phyloP scores from a whole-genome alignment of 2,329 filamentous ascomycete species.

The Alternaria gaisen region DNA sequence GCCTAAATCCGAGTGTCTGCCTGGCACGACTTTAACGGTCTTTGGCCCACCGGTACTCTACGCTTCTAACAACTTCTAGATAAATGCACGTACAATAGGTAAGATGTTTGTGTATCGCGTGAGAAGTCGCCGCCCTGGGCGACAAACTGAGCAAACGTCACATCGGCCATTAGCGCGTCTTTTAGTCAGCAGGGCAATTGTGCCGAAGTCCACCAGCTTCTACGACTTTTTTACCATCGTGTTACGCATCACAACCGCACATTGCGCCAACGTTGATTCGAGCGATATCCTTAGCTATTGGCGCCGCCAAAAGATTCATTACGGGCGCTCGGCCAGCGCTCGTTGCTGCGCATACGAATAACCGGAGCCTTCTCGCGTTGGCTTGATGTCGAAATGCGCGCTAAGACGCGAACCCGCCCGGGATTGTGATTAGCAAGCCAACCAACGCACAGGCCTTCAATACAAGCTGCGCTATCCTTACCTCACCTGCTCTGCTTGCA shows the following conservation, averaged over 20 bases:
- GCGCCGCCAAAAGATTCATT: not conserved
- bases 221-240: not conserved
- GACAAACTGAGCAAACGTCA: not conserved
- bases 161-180: not conserved
- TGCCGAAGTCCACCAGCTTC: slow-evolving; percentile 1
- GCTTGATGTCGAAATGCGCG: not conserved
- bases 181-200: slow-evolving; percentile 11
- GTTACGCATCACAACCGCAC: not conserved
- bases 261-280: not conserved
- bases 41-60: not conserved
- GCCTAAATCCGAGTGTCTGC: not conserved
- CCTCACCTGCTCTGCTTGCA: not conserved
- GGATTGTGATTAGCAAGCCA: not conserved
- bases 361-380: not conserved
- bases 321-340: not conserved
- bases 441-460: not conserved
- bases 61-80: not conserved
- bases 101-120: not conserved
- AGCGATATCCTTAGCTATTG: not conserved
- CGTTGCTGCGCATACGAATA: not conserved
- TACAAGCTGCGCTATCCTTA: not conserved
- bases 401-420: not conserved
- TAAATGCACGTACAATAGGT: not conserved
- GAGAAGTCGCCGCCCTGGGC: not conserved
- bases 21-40: not conserved